These are phyloP conservation scores for Gillenia trifoliata DNA, from an alignment of 306 rosid genomes.

Conservation along the genomic window DNA sequence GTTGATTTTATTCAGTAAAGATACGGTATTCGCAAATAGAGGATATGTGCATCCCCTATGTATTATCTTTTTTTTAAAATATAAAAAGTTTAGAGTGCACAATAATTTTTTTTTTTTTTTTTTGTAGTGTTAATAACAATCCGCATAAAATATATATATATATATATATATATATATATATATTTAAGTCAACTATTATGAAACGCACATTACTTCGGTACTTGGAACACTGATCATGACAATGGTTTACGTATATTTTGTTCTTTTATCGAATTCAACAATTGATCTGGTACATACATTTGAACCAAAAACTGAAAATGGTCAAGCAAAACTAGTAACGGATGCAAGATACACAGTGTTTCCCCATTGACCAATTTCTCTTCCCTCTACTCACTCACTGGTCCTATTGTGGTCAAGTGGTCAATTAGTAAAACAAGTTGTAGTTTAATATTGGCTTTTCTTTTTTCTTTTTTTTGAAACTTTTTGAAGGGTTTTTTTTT, in stretches of 20 bases:
- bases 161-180: too few relatives aligned
- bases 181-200: not conserved
- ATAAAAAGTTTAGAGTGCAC: too few relatives aligned
- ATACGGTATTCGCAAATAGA: too few relatives aligned
- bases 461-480: too few relatives aligned
- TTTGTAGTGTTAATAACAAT: too few relatives aligned
- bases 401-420: not conserved
- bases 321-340: not conserved
- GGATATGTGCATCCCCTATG: too few relatives aligned
- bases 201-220: not conserved
- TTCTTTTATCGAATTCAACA: not conserved
- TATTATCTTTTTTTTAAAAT: too few relatives aligned
- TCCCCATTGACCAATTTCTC: too few relatives aligned
- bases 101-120: too few relatives aligned
- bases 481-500: too few relatives aligned
- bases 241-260: not conserved
- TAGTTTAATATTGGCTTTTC: not conserved
- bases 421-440: not conserved
- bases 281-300: not conserved
- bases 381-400: not conserved
- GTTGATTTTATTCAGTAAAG: too few relatives aligned
- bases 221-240: not conserved
- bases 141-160: too few relatives aligned
- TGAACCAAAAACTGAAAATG: not conserved
- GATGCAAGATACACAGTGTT: not conserved